A percentile compares a stretch with the other conserved stretches of the same genome.
These are phyloP conservation scores for Jamesozyma lodderae DNA, from an alignment of 805 yeast genomes.

Conservation along the genomic window DNA sequence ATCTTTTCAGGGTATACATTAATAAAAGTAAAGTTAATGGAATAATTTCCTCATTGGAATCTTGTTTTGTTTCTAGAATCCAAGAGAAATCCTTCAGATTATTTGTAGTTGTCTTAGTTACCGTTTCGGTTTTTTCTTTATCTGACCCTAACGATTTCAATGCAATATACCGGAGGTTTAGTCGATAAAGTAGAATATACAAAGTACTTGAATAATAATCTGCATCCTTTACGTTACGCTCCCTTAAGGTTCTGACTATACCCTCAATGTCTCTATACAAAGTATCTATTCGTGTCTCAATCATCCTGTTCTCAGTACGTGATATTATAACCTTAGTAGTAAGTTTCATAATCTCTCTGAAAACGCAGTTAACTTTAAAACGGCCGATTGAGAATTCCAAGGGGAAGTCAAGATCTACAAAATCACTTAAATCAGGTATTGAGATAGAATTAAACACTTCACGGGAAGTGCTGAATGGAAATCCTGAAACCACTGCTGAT, in stretches of 20 bases:
- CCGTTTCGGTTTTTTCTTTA: neutral
- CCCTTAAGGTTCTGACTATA: constrained; percentile 7
- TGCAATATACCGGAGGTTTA: constrained; percentile 20
- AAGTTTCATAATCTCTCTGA: constrained; percentile 17
- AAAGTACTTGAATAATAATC: constrained; percentile 20
- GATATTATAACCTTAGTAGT: constrained; percentile 6
- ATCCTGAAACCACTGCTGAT: constrained; percentile 25
- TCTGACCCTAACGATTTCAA: constrained; percentile 9
- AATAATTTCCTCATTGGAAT: constrained; percentile 13
- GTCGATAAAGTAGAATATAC: constrained; percentile 19
- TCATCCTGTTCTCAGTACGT: constrained; percentile 3
- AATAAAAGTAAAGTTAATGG: constrained; percentile 17
- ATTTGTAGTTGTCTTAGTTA: neutral
- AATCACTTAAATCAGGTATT: constrained; percentile 5
- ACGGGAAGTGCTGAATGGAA: constrained; percentile 16
- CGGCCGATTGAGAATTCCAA: constrained; percentile 21
- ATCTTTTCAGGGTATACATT: constrained; percentile 19
- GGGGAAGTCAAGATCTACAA: constrained; percentile 1
- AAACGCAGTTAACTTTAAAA: constrained; percentile 15
- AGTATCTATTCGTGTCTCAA: constrained; percentile 4
- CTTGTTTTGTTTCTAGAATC: constrained; percentile 11
- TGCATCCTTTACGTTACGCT: constrained; percentile 4
- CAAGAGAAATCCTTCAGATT: constrained; percentile 10
- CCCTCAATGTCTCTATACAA: constrained; percentile 11
- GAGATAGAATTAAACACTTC: constrained; percentile 8